Base-by-base conservation (phyloP, 768 basidiomycete species). In the Chalciporus chontae region DNA sequence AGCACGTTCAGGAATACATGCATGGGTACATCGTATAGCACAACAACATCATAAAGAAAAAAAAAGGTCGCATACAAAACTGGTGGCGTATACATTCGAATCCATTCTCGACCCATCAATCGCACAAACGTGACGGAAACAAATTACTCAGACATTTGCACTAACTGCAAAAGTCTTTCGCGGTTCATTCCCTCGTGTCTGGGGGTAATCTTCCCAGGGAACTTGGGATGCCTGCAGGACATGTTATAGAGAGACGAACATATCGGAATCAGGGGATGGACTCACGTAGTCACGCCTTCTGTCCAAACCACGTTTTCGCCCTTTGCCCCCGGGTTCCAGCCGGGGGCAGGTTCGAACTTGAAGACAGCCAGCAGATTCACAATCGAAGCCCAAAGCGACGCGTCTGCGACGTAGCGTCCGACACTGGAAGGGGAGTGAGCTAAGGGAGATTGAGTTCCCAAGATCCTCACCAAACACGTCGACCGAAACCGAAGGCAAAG, bases 381-480 rank as follows among this genome's bases (percentile, higher is more conserved):
- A 5, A 54, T 21, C 10, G 43, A 40, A 34, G 43, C 48, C 49
- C 66, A 68, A 9, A 73, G 44, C 37, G 67, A 69, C 3, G 68
- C 60, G 6, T 73, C 69, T 0, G 71, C 73, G 32, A 78, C 58
- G 39, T 70, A 45, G 29, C 64, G 57, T 19, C 75, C 76, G 15
- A 73, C 69, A 45, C 71, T 73, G 15, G 3, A 47, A 14, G 3
- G 29, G 13, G 5, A 29, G n/a, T 31, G n/a, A 48, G 38, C 38
- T 27, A 11, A n/a, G 17, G 48, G 8, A 26, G 21, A 26, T 5
- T 13, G 21, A 21, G 21, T 21, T 21, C 21, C 21, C 4, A 21
- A 21, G 21, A 15, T 27, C 19, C 17, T 43, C 47, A 53, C 56
- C 42, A 47, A 26, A 47, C n/a, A 52, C 73, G 38, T 47, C 77